phyloP scores from a whole-genome alignment of 2,329 filamentous ascomycete species.

The Aspergillus ibericus region DNA sequence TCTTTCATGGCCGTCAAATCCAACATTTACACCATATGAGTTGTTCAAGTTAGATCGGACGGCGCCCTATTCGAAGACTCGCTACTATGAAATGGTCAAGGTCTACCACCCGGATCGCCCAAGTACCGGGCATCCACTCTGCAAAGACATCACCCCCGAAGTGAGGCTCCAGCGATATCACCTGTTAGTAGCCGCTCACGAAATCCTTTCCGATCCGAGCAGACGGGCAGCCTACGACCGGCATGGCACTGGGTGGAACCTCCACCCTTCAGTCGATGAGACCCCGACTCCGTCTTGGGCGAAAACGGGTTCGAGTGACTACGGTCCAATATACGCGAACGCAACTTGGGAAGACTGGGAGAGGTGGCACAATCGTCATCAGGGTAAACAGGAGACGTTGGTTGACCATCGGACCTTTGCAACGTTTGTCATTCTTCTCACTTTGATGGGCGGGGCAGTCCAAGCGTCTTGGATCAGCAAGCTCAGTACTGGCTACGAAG shows the following conservation, averaged over 20 bases:
- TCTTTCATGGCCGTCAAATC: conserved; percentile 45
- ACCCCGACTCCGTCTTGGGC: conserved; percentile 23
- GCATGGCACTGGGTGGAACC: conserved; percentile 77
- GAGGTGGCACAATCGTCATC: conserved; percentile 65
- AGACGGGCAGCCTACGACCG: conserved; percentile 81
- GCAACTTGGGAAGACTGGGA: conserved; percentile 99
- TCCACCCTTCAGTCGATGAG: conserved; percentile 40
- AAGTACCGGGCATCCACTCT: conserved; percentile 43
- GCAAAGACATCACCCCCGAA: conserved; percentile 55
- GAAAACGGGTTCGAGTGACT: conserved; percentile 16
- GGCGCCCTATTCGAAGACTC: conserved; percentile 75
- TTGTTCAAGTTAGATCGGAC: conserved; percentile 66
- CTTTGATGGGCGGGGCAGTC: conserved; percentile 67
- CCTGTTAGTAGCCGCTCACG: conserved; percentile 81
- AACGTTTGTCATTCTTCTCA: conserved; percentile 67
- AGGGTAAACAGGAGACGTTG: conserved; percentile 48
- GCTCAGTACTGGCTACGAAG: conserved; percentile 62
- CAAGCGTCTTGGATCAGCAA: conserved; percentile 70
- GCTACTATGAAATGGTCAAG: conserved; percentile 90
- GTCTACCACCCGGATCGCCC: conserved; percentile 86
- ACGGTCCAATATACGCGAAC: conserved; percentile 62
- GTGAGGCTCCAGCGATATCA: conserved; percentile 84
- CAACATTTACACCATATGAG: conserved; percentile 74
- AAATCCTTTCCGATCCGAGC: conserved; percentile 77
- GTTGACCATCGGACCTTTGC: conserved; percentile 80